These are phyloP conservation scores for Pilatotrama ljubarskyi DNA, from an alignment of 768 basidiomycete species.

Conservation along the genomic window DNA sequence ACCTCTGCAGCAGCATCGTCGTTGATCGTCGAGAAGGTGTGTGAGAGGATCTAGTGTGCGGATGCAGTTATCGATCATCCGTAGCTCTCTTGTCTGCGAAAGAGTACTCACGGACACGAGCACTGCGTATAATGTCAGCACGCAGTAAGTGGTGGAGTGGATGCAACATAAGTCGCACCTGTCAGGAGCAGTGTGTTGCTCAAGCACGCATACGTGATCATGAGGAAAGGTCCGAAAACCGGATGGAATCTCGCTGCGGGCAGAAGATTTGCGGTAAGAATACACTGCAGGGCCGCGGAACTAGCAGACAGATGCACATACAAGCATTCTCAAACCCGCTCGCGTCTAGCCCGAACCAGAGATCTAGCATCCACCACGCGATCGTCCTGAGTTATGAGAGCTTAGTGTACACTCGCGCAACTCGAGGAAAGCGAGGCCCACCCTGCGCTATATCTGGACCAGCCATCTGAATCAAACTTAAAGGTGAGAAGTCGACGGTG, in stretches of 20 bases:
- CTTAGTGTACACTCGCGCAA: background rate
- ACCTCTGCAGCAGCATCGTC: slow-evolving; percentile 94
- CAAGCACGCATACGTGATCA: slow-evolving; percentile 88
- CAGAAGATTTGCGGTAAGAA: slow-evolving; percentile 6
- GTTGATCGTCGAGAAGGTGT: slow-evolving; percentile 92
- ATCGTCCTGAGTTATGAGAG: slow-evolving; percentile 50
- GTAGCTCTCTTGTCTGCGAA: slow-evolving; percentile 23
- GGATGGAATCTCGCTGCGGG: slow-evolving; percentile 73
- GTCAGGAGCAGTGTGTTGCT: slow-evolving; percentile 93
- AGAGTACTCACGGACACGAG: slow-evolving; percentile 66
- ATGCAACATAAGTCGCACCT: slow-evolving; percentile 43
- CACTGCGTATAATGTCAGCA: slow-evolving; percentile 41
- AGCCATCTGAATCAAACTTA: background rate
- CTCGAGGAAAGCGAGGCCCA: slow-evolving; percentile 22
- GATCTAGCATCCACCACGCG: slow-evolving; percentile 93
- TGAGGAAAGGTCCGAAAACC: slow-evolving; percentile 86
- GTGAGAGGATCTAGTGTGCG: slow-evolving; percentile 76
- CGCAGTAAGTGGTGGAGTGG: slow-evolving; percentile 5
- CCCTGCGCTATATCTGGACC: slow-evolving; percentile 36
- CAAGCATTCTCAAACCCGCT: slow-evolving; percentile 82
- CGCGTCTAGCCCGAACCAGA: slow-evolving; percentile 95
- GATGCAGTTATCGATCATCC: background rate
- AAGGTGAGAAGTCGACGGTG: too few relatives aligned
- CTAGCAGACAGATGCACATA: slow-evolving; percentile 49
- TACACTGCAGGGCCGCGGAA: background rate